phyloP scores from a whole-genome alignment of 306 rosid species.

The Bauhinia variegata region DNA sequence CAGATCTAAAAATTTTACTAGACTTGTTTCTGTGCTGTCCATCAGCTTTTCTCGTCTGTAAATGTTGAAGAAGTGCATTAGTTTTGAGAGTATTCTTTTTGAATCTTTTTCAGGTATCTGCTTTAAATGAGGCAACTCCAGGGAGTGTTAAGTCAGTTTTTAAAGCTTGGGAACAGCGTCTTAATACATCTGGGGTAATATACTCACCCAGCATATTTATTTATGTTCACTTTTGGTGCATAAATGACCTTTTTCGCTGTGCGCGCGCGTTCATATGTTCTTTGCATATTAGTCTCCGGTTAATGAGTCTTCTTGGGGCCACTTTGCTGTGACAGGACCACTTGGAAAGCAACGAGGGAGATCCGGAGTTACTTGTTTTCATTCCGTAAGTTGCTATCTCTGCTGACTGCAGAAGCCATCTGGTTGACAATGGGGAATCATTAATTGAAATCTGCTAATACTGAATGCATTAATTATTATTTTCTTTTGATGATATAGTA shows the following conservation, averaged over 20 bases:
- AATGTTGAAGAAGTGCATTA: not conserved
- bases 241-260: not conserved
- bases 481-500: not conserved
- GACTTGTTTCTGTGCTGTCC: not conserved
- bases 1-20: no score
- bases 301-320: conserved; percentile 7
- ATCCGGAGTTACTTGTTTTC: conserved; percentile 91
- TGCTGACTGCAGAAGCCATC: not conserved
- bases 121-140: conserved; percentile 84
- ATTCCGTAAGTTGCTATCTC: conserved; percentile 66
- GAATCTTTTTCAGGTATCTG: conserved; percentile 61
- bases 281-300: not conserved
- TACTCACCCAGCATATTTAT: conserved; percentile 18
- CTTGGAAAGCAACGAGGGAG: conserved; percentile 97
- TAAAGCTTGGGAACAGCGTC: conserved; percentile 93
- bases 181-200: conserved; percentile 73
- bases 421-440: not conserved
- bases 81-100: not conserved
- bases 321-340: conserved; percentile 57
- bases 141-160: conserved; percentile 88
- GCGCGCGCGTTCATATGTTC: not conserved
- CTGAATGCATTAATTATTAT: not conserved
- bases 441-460: conserved; percentile 3
- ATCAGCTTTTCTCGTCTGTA: not conserved
- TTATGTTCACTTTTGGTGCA: conserved; percentile 1